Base-by-base conservation (phyloP, 225 moss, liverwort and hornwort species). In the Bryum argenteum region DNA sequence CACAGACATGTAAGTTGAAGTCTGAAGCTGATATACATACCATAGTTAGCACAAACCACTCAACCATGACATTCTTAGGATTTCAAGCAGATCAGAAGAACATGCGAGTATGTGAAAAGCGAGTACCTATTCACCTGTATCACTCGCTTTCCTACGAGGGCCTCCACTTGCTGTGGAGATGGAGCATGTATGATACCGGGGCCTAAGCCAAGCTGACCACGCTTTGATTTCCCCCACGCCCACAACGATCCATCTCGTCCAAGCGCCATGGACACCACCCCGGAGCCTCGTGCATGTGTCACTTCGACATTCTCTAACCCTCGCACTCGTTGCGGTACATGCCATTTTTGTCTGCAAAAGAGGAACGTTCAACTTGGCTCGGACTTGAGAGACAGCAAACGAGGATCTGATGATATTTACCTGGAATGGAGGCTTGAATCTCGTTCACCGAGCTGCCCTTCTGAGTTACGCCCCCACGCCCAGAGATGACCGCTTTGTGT, bases 201-300 rank as follows among this genome's bases (percentile, higher is more conserved):
- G 42, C 83, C 85, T 19, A 91, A 81, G 37, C 96, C 96, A 66
- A 96, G 82, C 77, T 96, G 96, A 42, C 96, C 96, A 23, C 93
- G 88, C 73, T 90, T 91, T n/a, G 96, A 96, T 40, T 63, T 85
- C 51, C 96, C 96, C 91, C 91, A 96, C 42, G 83, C 84, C 96
- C 96, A 96, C 56, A 96, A 52, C 0, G 93, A 87, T 60, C 90
- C 93, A 71, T 96, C 93, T 21, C 48, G 69, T 16, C 82, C 91
- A 60, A 96, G 75, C 4, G 90, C 96, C 91, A 96, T 85, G 62
- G 96, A 93, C 40, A 90, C 81, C 50, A 96, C 96, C 54, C 91
- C 93, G 14, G 96, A 93, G 8, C 88, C 93, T 47, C 71, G 78
- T 1, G 87, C 90, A 8, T 69, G 74, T 68, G 65, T 70, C 48